Conservation (phyloP, 2,329 filamentous ascomycete genomes). For the Septoria petroselini region DNA sequence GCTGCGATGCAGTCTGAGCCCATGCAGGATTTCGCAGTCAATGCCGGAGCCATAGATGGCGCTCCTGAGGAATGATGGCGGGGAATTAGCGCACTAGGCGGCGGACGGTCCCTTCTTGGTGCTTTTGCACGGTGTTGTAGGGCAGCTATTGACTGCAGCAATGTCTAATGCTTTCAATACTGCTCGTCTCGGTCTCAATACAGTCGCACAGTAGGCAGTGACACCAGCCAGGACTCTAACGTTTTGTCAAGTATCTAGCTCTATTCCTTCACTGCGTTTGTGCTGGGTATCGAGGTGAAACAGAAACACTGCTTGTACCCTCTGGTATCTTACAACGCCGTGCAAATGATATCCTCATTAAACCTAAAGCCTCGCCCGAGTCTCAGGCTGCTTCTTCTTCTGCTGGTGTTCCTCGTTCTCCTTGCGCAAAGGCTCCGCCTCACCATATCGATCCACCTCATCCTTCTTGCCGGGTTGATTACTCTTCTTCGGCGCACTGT, state of each 20-base stretch:
- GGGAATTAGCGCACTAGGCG: too few species aligned
- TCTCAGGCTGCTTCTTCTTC: slow-evolving; percentile 8
- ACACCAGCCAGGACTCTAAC: too few species aligned
- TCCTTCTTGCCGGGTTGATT: slow-evolving; percentile 39
- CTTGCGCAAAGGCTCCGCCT: slow-evolving; percentile 44
- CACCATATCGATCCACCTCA: slow-evolving; percentile 36
- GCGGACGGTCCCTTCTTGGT: not conserved
- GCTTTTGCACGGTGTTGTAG: not conserved
- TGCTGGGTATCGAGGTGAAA: too few species aligned
- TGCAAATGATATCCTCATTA: not conserved
- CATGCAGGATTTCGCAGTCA: slow-evolving; percentile 1
- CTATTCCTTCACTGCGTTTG: too few species aligned
- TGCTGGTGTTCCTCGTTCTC: slow-evolving; percentile 39
- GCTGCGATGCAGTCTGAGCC: not conserved
- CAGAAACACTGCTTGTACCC: too few species aligned
- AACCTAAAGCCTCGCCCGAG: slow-evolving; percentile 42
- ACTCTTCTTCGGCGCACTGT: slow-evolving; percentile 57
- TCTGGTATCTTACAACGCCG: not conserved
- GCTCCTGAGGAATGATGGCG: slow-evolving; percentile 19
- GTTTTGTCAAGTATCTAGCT: not conserved
- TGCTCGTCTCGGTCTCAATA: too few species aligned
- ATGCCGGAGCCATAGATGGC: slow-evolving; percentile 24
- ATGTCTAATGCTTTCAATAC: not conserved
- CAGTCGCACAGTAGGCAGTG: too few species aligned
- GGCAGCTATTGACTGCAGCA: not conserved